Base-by-base conservation (phyloP, 495 filamentous ascomycete species). In the Articulospora tetracladia region DNA sequence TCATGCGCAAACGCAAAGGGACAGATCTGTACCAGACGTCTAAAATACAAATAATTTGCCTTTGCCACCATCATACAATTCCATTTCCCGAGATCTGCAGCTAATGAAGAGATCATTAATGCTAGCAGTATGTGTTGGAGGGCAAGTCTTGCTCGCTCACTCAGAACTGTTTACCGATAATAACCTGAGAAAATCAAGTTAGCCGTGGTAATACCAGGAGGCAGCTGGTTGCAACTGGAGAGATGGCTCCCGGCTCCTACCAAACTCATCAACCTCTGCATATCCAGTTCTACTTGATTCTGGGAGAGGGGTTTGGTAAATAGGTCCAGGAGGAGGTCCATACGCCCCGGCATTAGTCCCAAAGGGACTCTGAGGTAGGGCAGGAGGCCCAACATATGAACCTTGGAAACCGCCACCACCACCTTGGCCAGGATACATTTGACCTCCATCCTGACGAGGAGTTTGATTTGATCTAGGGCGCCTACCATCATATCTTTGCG, bases 401-500 rank as follows among this genome's bases (percentile, higher is more conserved):
- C 51, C 22, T 11, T 26, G 36, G 30, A 26, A 44, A n/a, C 13
- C 48, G 13, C 34, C 47, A 36, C 46, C 52, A 27, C 46, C 41
- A 26, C 22, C 46, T 30, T 49, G 41, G 23, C 17, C 47, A 52
- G 28, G 23, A 54, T 58, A 62, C 28, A 26, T 28, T 48, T 57
- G 60, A 28, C 28, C 32, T 36, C 39, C 56, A 27, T 28, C 51
- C 7, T 23, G 24, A 25, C 36, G 46, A 30, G 60, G 55, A 54
- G 59, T 66, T 26, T 51, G 47, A 60, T 56, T 26, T n/a, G n/a
- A n/a, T 44, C 8, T 12, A 34, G 54, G 49, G 47, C 26, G 51
- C 58, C 27, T 67, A 67, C 60, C 60, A 58, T 60, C 52, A 46
- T 66, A 60, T 46, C 46, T 56, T 20, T 63, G 60, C 3, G 62